These are phyloP conservation scores for Nakazawaea populi DNA, from an alignment of 805 yeast genomes.

Conservation along the genomic window DNA sequence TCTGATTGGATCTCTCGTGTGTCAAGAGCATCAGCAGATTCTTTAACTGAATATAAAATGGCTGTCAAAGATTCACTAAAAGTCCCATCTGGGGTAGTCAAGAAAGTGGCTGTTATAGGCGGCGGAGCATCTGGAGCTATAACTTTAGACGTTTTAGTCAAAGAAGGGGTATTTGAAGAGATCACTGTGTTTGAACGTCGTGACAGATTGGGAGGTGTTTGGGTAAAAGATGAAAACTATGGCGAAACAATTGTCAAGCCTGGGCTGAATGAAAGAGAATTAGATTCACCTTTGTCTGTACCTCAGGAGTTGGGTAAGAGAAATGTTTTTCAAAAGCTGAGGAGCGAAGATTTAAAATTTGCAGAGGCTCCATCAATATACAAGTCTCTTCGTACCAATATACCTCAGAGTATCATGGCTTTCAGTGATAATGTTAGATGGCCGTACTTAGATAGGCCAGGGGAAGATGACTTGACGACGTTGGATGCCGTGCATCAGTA, in stretches of 20 bases:
- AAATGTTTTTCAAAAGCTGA: background rate
- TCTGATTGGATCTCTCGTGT: too few relatives aligned
- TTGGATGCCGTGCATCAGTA: slow-evolving; percentile 25
- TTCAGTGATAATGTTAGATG: slow-evolving; percentile 34
- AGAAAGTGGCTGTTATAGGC: slow-evolving; percentile 37
- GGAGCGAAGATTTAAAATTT: slow-evolving; percentile 16
- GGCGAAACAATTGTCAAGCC: slow-evolving; percentile 19
- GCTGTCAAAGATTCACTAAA: background rate
- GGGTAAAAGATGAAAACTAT: slow-evolving; percentile 29
- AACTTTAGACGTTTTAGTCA: slow-evolving; percentile 30
- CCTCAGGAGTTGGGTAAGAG: slow-evolving; percentile 2
- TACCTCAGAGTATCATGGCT: slow-evolving; percentile 40
- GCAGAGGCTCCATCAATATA: slow-evolving; percentile 25
- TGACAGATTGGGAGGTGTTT: slow-evolving; percentile 34
- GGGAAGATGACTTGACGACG: slow-evolving; percentile 16
- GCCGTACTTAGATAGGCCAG: slow-evolving; percentile 20
- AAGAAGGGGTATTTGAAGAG: slow-evolving; percentile 26
- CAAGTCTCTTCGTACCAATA: slow-evolving; percentile 29
- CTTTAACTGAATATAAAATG: background rate
- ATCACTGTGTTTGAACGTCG: slow-evolving; percentile 37
- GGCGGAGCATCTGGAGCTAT: slow-evolving; percentile 49
- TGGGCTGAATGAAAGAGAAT: slow-evolving; percentile 18
- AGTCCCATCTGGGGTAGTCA: slow-evolving; percentile 8
- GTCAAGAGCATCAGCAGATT: background rate
- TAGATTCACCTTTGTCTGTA: slow-evolving; percentile 23